phyloP scores from a whole-genome alignment of 2,329 filamentous ascomycete species.

The Berkeleyomyces rouxiae region DNA sequence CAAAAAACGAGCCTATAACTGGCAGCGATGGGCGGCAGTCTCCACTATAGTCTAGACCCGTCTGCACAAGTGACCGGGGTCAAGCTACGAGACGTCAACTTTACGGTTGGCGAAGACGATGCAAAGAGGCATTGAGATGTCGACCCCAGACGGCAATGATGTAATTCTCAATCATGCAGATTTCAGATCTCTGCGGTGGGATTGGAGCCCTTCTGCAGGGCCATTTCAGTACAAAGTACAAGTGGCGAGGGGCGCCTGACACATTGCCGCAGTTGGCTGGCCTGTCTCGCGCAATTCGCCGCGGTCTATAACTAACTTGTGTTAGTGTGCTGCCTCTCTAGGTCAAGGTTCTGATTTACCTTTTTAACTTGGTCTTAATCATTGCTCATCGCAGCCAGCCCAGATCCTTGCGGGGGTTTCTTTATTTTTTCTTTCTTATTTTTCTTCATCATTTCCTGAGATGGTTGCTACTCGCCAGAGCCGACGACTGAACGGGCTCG shows the following conservation, averaged over 20 bases:
- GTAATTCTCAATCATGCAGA: not conserved
- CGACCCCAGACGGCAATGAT: not conserved
- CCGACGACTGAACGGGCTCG: not conserved
- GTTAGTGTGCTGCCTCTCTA: not conserved
- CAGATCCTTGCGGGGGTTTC: not conserved
- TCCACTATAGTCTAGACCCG: not conserved
- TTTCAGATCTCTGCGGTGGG: not conserved
- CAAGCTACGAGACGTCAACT: not conserved
- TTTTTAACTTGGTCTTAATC: too few relatives aligned
- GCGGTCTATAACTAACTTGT: not conserved
- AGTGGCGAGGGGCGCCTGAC: too few relatives aligned
- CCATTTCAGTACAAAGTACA: too few relatives aligned
- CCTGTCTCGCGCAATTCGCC: not conserved
- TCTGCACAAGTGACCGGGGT: not conserved
- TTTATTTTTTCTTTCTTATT: not conserved
- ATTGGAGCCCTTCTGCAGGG: too few relatives aligned
- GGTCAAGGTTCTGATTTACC: too few relatives aligned
- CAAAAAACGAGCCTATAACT: not conserved
- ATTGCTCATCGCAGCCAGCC: too few relatives aligned
- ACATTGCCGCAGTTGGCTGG: not conserved
- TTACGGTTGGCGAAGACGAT: not conserved
- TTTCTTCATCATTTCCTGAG: not conserved
- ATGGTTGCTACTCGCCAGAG: slow-evolving; percentile 1
- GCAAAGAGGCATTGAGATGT: not conserved
- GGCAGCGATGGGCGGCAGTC: not conserved